Conservation (phyloP, 371 early-diverging fungal genomes). For the Apophysomyces sp. region DNA sequence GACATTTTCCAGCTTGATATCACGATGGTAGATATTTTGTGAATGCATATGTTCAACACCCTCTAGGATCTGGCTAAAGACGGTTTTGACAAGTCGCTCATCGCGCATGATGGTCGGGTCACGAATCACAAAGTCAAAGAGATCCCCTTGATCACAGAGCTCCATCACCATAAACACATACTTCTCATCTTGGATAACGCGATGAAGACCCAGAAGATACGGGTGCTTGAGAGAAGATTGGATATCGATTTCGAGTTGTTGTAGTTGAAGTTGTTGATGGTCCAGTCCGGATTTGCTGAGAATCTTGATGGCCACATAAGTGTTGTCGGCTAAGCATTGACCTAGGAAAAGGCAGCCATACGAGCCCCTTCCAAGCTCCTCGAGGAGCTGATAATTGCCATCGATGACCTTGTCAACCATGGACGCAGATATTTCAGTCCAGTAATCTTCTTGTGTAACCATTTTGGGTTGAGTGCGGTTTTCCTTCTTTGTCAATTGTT, state of each 20-base stretch:
- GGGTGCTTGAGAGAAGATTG: conserved; percentile 67
- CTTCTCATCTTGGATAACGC: conserved; percentile 51
- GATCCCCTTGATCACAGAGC: conserved; percentile 62
- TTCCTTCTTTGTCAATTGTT: conserved; percentile 1
- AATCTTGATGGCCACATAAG: conserved; percentile 71
- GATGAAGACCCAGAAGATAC: conserved; percentile 63
- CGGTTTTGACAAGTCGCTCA: conserved; percentile 36
- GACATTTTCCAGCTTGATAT: conserved; percentile 81
- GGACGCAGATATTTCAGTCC: conserved; percentile 12
- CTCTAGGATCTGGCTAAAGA: conserved; percentile 55
- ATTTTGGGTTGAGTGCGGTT: not conserved
- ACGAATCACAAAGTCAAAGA: conserved; percentile 61
- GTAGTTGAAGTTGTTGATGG: conserved; percentile 58
- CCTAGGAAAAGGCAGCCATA: conserved; percentile 64
- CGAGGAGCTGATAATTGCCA: conserved; percentile 48
- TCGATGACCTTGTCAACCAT: conserved; percentile 19
- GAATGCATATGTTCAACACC: conserved; percentile 58
- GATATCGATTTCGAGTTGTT: conserved; percentile 75
- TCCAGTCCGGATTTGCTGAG: conserved; percentile 67
- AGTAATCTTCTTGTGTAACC: conserved; percentile 19
- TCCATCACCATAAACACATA: conserved; percentile 63
- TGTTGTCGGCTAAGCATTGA: conserved; percentile 34
- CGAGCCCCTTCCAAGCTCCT: conserved; percentile 61
- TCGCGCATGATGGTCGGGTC: conserved; percentile 32
- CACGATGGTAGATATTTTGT: conserved; percentile 69